Percentiles rank a stretch among this genome's conserved stretches.
These are phyloP conservation scores for Alectoria sarmentosa DNA, from an alignment of 495 filamentous ascomycete genomes.

Conservation along the genomic window DNA sequence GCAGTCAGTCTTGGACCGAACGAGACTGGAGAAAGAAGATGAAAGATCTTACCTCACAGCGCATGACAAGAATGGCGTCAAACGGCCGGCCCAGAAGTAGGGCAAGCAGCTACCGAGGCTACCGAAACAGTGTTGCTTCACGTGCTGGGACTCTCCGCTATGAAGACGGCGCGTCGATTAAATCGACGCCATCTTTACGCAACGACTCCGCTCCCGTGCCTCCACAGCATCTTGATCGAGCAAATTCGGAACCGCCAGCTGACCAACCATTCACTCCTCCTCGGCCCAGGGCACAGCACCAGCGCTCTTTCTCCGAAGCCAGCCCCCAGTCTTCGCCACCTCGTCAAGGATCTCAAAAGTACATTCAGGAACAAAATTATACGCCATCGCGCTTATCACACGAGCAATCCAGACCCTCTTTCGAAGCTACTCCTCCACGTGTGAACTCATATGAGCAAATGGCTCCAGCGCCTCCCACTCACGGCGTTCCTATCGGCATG, in stretches of 20 bases:
- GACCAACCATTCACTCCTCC: slow-evolving; percentile 32
- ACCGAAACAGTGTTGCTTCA: slow-evolving; percentile 59
- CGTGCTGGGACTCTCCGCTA: slow-evolving; percentile 51
- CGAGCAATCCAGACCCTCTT: slow-evolving; percentile 28
- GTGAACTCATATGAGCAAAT: slow-evolving; percentile 23
- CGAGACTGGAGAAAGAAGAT: slow-evolving; percentile 83
- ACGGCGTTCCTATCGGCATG: slow-evolving; percentile 28
- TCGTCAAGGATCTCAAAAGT: slow-evolving; percentile 40
- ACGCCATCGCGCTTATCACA: slow-evolving; percentile 40
- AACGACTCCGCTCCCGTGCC: slow-evolving; percentile 25
- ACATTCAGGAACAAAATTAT: slow-evolving; percentile 31
- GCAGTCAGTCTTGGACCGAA: slow-evolving; percentile 75
- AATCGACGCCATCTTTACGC: slow-evolving; percentile 49
- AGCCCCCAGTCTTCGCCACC: slow-evolving; percentile 31
- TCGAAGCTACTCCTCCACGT: slow-evolving; percentile 16
- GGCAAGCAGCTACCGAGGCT: slow-evolving; percentile 51
- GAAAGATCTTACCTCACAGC: slow-evolving; percentile 81
- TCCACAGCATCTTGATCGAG: slow-evolving; percentile 28
- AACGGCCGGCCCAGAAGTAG: slow-evolving; percentile 52
- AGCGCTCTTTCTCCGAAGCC: slow-evolving; percentile 30
- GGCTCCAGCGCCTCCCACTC: slow-evolving; percentile 41
- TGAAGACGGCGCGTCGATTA: slow-evolving; percentile 53
- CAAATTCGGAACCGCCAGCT: slow-evolving; percentile 31
- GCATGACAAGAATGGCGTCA: slow-evolving; percentile 47
- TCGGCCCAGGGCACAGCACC: slow-evolving; percentile 31